Conservation (phyloP, 495 filamentous ascomycete genomes). For the Aspergillus sclerotiicarbonarius region DNA sequence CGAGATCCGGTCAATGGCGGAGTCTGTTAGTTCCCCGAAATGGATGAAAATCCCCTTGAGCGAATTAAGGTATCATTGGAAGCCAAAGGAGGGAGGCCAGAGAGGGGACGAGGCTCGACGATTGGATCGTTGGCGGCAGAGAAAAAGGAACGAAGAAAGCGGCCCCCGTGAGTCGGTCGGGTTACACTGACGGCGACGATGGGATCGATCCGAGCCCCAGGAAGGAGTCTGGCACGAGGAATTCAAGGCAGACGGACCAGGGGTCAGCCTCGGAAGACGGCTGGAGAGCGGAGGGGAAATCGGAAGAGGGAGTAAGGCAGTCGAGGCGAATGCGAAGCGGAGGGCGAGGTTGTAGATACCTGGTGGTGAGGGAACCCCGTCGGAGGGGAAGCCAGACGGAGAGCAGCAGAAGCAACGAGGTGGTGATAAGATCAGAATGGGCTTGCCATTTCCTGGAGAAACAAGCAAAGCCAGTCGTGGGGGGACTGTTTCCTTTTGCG, state of each 20-base stretch:
- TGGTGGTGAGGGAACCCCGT: neutral
- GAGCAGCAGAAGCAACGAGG: neutral
- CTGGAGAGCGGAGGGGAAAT: conserved; percentile 12
- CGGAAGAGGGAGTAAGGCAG: conserved; percentile 7
- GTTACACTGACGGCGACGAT: conserved; percentile 23
- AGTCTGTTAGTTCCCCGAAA: conserved; percentile 12
- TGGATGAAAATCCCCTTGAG: conserved; percentile 10
- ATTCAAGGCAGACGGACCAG: neutral
- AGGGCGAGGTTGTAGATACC: conserved; percentile 11
- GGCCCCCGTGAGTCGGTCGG: conserved; percentile 16
- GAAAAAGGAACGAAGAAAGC: conserved; percentile 16
- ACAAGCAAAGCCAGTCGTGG: neutral
- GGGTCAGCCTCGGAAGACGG: neutral
- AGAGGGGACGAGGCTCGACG: conserved; percentile 15
- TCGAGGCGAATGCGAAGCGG: conserved; percentile 12
- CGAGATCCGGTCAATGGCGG: conserved; percentile 4
- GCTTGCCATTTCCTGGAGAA: neutral
- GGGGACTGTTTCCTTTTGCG: neutral
- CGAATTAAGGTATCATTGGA: conserved; percentile 16
- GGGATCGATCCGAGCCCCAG: neutral
- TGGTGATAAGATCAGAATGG: neutral
- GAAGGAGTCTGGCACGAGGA: neutral
- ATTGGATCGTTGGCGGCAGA: conserved; percentile 27
- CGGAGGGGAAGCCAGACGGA: neutral
- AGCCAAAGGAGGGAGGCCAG: conserved; percentile 10